Evolutionary conservation across 768 basidiomycete species (phyloP), one percentile per base, ranked within the genome.

Genomic region (Termitomyces sp.): DNA sequence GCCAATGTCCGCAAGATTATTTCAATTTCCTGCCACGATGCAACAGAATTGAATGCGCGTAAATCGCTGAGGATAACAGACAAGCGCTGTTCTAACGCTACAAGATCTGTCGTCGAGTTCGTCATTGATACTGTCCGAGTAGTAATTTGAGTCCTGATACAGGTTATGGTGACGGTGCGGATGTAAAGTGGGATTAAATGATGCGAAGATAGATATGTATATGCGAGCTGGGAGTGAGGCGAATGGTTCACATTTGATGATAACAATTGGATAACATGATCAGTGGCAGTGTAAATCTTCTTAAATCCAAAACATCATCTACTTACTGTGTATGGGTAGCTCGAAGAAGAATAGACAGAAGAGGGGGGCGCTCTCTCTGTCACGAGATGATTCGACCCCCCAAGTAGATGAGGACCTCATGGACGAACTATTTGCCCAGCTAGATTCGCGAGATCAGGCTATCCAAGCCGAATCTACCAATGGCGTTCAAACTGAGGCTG

Each of bases 361-460:
- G 72, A 82, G 84, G 68, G 58, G 85, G 68, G 58, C 64, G 24
- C 26, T 73, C 47, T 66, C 77, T 16, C 62, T 71, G 28, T 53
- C 66, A n/a, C 65, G 67, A 46, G 62, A 70, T 24, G 64, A 69
- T 8, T 67, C 68, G 16, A 58, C 69, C 0, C 69, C 74, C 31
- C 64, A 73, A 20, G 78, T 80, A 44, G 81, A 87, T 55, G 81
- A 83, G 46, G 79, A 80, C 10, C 77, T 93, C 48, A 77, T 93
- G 75, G 81, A 91, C 62, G 86, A 90, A 64, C 81, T 95, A 1
- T 70, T 94, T 48, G 80, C 84, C 7, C 87, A 91, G 68, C 83
- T 95, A 28, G 89, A 92, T 64, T 82, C 82, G 7, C 74, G 78
- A 61, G 79, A 90, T 62, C 62, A 75, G 50, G 70, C 73, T 44